Percentiles rank a stretch among this genome's conserved stretches.
Conservation (phyloP, 345 rosid species). For the Abelmoschus esculentus region DNA sequence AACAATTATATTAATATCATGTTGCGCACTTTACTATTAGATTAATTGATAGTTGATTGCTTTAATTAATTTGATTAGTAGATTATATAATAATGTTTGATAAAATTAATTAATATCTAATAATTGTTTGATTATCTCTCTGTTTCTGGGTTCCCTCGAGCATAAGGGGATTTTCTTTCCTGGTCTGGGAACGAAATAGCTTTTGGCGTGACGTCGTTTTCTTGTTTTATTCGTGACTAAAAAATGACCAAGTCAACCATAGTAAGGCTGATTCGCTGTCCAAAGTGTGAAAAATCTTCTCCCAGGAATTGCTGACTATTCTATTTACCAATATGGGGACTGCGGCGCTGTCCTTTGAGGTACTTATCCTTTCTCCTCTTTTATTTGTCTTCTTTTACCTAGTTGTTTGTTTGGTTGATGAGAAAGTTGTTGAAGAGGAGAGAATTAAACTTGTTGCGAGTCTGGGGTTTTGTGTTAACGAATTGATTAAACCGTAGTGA, state of each 20-base stretch:
- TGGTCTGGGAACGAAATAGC: background rate
- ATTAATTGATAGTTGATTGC: no score
- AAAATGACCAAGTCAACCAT: conserved; percentile 58
- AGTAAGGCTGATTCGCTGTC: conserved; percentile 70
- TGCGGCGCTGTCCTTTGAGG: conserved; percentile 91
- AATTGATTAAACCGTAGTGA: background rate
- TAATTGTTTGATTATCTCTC: no score
- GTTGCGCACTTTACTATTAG: no score
- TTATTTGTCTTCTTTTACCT: background rate
- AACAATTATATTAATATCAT: no score
- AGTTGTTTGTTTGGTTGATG: conserved; percentile 12
- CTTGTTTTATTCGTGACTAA: background rate
- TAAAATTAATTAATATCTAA: no score
- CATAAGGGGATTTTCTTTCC: background rate
- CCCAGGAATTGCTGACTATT: conserved; percentile 60
- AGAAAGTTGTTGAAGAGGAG: background rate
- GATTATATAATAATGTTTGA: no score
- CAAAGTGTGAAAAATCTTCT: conserved; percentile 85
- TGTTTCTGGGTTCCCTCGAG: no score
- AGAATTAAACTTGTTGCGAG: background rate
- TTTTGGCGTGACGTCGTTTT: conserved; percentile 6
- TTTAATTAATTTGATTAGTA: no score
- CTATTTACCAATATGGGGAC: conserved; percentile 80
- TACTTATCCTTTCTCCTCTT: conserved; percentile 15
- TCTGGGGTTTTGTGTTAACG: background rate